A percentile compares a stretch with the other conserved stretches of the same genome.
phyloP scores from a whole-genome alignment of 345 rosid genomes.

The Physaria fendleri region DNA sequence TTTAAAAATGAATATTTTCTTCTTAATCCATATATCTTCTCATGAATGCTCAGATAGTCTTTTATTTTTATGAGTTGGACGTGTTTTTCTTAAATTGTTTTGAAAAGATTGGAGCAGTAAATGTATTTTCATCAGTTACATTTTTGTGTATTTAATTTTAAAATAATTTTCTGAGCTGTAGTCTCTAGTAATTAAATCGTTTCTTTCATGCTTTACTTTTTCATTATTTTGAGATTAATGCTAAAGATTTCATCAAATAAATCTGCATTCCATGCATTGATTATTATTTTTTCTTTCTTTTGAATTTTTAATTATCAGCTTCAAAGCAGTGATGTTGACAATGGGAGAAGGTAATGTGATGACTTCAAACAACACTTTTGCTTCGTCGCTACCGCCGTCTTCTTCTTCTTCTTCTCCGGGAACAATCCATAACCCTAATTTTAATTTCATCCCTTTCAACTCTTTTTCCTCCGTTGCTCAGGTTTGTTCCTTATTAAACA shows the following conservation, averaged over 20 bases:
- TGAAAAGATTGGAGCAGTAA: constrained; percentile 18
- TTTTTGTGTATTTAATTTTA: constrained; percentile 23
- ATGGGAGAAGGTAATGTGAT: constrained; percentile 43
- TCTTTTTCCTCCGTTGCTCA: constrained; percentile 53
- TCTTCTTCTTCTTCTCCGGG: constrained; percentile 47
- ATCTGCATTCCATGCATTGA: constrained; percentile 22
- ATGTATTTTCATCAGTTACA: constrained; percentile 23
- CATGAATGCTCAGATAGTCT: constrained; percentile 25
- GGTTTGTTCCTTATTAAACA: constrained; percentile 33
- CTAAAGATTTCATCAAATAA: background rate
- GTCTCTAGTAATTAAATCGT: constrained; percentile 17
- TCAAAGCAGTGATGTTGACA: constrained; percentile 62
- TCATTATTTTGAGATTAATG: constrained; percentile 7
- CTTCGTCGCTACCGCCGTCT: constrained; percentile 40
- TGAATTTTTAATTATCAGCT: no score
- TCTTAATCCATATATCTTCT: constrained; percentile 2
- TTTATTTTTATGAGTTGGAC: constrained; percentile 13
- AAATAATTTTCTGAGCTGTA: constrained; percentile 17
- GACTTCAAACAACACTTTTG: constrained; percentile 43
- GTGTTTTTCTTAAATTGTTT: background rate
- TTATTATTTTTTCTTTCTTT: constrained; percentile 5
- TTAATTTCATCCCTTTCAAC: constrained; percentile 67
- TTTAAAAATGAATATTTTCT: background rate
- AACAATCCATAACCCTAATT: constrained; percentile 68
- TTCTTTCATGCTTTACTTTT: constrained; percentile 15